Conservation (phyloP, 208 protist species). For the Crithidia fasciculata region DNA sequence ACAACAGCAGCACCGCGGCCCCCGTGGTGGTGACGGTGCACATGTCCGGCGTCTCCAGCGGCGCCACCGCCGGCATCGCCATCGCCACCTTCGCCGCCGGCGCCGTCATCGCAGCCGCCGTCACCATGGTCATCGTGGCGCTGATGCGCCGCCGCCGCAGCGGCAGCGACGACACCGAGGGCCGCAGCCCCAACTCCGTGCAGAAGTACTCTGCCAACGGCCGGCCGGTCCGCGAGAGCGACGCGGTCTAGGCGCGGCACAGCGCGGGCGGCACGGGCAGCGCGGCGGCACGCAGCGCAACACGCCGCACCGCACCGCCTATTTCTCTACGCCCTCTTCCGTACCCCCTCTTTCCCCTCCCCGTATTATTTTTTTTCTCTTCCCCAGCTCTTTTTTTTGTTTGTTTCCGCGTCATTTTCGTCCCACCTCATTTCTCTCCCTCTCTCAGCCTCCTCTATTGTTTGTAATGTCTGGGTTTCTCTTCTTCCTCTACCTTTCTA, state of each 20-base stretch:
- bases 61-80: constrained; percentile 14
- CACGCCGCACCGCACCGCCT: no score
- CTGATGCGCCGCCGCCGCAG: not conserved
- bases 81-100: constrained; percentile 14
- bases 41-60: constrained; percentile 11
- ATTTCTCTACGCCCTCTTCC: not conserved
- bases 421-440: no score
- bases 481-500: no score
- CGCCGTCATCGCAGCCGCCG: not conserved
- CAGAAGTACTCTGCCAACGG: not conserved
- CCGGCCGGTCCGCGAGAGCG: not conserved
- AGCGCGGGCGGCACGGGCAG: no score
- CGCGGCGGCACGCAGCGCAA: not conserved
- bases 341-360: not conserved
- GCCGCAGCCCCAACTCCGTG: not conserved
- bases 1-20: no score
- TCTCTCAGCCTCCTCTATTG: no score
- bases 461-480: no score
- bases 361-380: not conserved
- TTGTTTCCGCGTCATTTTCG: not conserved
- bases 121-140: constrained; percentile 6
- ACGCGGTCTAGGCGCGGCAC: not conserved
- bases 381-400: not conserved
- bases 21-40: constrained; percentile 3
- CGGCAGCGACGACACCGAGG: no score